Evolutionary conservation across 2,329 filamentous ascomycete genomes (phyloP).

Genomic region (Zasmidium angulare): DNA sequence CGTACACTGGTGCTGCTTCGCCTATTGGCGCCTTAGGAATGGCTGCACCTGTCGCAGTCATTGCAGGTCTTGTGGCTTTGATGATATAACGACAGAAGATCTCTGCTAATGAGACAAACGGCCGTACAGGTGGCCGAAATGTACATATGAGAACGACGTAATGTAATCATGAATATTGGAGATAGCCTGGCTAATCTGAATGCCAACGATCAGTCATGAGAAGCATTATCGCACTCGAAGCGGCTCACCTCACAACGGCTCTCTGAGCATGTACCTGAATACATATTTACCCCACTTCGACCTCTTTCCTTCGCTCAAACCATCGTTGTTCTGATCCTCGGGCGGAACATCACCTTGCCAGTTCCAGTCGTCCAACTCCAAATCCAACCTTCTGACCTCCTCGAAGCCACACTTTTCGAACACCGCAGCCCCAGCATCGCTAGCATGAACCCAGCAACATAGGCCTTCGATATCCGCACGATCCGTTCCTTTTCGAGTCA

Average conservation of each 20-base stretch:
- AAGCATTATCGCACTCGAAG: too few relatives aligned
- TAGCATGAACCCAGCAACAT: constrained; percentile 4
- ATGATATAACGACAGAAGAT: not conserved
- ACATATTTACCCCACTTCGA: constrained; percentile 1
- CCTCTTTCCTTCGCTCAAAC: too few relatives aligned
- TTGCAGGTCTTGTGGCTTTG: not conserved
- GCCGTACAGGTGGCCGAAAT: not conserved
- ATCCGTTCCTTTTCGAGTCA: not conserved
- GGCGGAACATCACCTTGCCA: not conserved
- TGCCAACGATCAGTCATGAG: too few relatives aligned
- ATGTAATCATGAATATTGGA: not conserved
- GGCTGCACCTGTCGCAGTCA: not conserved
- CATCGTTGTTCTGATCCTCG: too few relatives aligned
- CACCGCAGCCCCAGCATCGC: not conserved
- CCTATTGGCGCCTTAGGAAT: too few relatives aligned
- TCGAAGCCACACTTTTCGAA: not conserved
- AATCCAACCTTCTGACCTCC: constrained; percentile 1
- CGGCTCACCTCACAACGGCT: not conserved
- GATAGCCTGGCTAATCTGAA: too few relatives aligned
- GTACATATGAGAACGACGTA: not conserved
- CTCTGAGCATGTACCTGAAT: constrained; percentile 2
- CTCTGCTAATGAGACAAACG: not conserved
- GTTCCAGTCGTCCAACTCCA: constrained; percentile 5
- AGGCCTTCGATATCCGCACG: not conserved
- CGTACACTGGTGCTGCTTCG: constrained; percentile 6